phyloP scores from a whole-genome alignment of 768 basidiomycete genomes.

The Neoboletus brunneissimus region DNA sequence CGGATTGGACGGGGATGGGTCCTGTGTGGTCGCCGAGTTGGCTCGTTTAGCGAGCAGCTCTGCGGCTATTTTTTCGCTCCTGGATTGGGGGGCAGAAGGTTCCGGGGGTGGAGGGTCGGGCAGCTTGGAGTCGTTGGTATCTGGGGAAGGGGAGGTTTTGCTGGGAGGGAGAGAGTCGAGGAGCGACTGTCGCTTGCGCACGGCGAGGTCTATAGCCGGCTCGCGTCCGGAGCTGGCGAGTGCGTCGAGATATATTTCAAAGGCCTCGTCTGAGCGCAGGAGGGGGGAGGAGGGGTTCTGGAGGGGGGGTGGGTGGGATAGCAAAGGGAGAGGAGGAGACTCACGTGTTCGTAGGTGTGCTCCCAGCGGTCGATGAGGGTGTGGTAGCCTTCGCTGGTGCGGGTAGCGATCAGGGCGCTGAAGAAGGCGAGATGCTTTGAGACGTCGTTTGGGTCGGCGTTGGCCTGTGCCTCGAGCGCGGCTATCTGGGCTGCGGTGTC shows the following conservation, averaged over 20 bases:
- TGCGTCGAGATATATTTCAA: constrained; percentile 71
- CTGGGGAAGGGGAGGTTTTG: neutral
- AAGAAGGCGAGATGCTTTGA: constrained; percentile 68
- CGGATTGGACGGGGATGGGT: constrained; percentile 22
- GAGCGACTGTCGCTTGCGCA: constrained; percentile 65
- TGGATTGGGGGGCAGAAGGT: constrained; percentile 22
- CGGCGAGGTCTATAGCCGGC: constrained; percentile 59
- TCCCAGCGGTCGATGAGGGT: constrained; percentile 80
- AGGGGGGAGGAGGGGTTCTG: constrained; percentile 72
- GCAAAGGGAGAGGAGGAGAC: constrained; percentile 29
- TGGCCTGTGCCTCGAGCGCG: constrained; percentile 74
- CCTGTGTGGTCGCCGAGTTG: constrained; percentile 6
- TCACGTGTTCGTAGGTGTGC: constrained; percentile 76
- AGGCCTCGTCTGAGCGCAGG: constrained; percentile 66
- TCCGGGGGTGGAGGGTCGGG: constrained; percentile 11
- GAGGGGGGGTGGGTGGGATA: constrained; percentile 1
- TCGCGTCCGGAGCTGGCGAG: constrained; percentile 58
- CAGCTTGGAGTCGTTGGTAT: constrained; percentile 18
- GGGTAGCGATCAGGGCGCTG: constrained; percentile 62
- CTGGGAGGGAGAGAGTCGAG: constrained; percentile 39
- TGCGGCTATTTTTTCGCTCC: constrained; percentile 44
- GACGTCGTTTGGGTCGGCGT: constrained; percentile 67
- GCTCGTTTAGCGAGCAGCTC: constrained; percentile 35
- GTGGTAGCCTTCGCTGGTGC: constrained; percentile 66
- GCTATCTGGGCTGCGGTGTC: constrained; percentile 66